Conservation (phyloP, 2,329 filamentous ascomycete species). For the Lasiodiplodia gonubiensis region DNA sequence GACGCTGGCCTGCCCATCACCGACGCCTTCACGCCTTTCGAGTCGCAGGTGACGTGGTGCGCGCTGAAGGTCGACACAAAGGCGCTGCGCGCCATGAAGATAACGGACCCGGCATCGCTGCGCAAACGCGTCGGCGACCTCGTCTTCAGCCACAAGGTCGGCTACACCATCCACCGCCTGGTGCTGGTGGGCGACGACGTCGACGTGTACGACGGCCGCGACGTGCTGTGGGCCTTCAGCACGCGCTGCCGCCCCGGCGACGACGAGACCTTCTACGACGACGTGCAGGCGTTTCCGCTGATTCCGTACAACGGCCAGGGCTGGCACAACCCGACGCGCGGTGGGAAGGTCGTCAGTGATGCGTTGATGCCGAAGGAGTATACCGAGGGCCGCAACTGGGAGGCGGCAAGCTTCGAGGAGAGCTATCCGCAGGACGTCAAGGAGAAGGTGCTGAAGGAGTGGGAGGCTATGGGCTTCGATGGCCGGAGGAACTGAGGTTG, state of each 20-base stretch:
- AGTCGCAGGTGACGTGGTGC: constrained; percentile 57
- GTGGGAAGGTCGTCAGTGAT: constrained; percentile 57
- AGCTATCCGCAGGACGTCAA: constrained; percentile 50
- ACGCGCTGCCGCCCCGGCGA: constrained; percentile 53
- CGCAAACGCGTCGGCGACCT: constrained; percentile 50
- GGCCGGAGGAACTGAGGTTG: background rate
- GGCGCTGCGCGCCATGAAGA: background rate
- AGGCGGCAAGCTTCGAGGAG: constrained; percentile 42
- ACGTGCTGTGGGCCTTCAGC: constrained; percentile 57
- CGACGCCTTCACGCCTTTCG: constrained; percentile 53
- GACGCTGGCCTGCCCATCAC: constrained; percentile 50
- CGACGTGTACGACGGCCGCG: constrained; percentile 53
- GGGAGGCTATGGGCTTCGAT: constrained; percentile 34
- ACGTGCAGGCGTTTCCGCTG: constrained; percentile 52
- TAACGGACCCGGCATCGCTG: background rate
- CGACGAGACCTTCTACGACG: constrained; percentile 55
- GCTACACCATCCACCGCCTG: constrained; percentile 52
- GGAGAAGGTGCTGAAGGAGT: constrained; percentile 46
- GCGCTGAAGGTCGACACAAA: constrained; percentile 36
- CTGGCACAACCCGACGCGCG: constrained; percentile 37
- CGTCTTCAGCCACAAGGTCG: constrained; percentile 52
- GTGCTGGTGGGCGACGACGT: constrained; percentile 58
- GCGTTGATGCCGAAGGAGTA: constrained; percentile 42
- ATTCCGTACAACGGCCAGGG: constrained; percentile 58
- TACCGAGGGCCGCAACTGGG: constrained; percentile 46